Percentiles rank a stretch among this genome's conserved stretches.
These are phyloP conservation scores for Hypoxylon sp. DNA, from an alignment of 2,329 filamentous ascomycete genomes.

Conservation along the genomic window DNA sequence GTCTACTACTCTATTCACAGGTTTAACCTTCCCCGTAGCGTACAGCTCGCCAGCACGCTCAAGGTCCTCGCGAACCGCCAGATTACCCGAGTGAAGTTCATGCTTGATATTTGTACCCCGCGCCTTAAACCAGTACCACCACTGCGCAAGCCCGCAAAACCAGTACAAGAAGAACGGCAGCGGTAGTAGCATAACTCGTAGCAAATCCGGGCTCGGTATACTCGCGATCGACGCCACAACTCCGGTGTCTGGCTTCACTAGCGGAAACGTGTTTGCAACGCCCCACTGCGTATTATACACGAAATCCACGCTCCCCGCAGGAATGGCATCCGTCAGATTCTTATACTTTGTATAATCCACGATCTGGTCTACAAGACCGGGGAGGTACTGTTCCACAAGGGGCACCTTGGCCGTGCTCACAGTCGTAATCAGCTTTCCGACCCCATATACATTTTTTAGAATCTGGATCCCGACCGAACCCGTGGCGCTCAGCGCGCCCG, in stretches of 20 bases:
- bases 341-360: constrained; percentile 65
- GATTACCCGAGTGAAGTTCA: constrained; percentile 63
- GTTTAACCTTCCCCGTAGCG: constrained; percentile 60
- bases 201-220: constrained; percentile 53
- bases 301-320: constrained; percentile 64
- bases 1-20: constrained; percentile 60
- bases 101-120: constrained; percentile 62
- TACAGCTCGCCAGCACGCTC: constrained; percentile 60
- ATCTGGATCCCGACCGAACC: constrained; percentile 65
- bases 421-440: constrained; percentile 64
- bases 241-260: constrained; percentile 58
- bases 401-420: constrained; percentile 67
- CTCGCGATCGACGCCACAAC: constrained; percentile 61
- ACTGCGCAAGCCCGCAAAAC: constrained; percentile 56
- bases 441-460: constrained; percentile 66
- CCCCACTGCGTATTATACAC: constrained; percentile 64
- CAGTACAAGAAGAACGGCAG: constrained; percentile 59
- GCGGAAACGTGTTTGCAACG: constrained; percentile 58
- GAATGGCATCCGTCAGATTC: constrained; percentile 57
- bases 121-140: constrained; percentile 61
- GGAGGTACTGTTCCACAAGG: constrained; percentile 60
- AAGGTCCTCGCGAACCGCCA: constrained; percentile 59
- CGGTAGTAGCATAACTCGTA: constrained; percentile 54
- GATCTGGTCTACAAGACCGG: constrained; percentile 64
- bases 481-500: constrained; percentile 65